phyloP scores from a whole-genome alignment of 1,284 basidiomycete genomes.

The Takashimella tepidaria region DNA sequence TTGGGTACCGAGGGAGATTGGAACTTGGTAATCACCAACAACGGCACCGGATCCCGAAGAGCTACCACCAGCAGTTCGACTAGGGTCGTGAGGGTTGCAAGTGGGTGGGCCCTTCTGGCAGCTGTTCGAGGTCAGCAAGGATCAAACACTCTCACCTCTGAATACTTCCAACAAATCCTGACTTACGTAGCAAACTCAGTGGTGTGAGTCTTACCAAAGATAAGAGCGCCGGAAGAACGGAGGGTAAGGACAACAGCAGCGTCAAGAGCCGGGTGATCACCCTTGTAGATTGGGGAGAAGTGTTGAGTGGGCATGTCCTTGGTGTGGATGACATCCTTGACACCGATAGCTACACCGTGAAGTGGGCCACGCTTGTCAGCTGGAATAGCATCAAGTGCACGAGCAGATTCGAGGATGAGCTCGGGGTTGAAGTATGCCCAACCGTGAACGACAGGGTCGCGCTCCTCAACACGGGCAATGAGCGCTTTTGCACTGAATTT shows the following conservation, averaged over 20 bases:
- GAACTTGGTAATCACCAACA: constrained; percentile 36
- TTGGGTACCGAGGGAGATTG: constrained; percentile 31
- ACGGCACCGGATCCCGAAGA: constrained; percentile 37
- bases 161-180: too few species aligned
- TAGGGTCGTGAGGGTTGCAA: constrained; percentile 30
- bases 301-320: constrained; percentile 36
- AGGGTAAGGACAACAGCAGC: constrained; percentile 22
- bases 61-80: constrained; percentile 31
- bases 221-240: constrained; percentile 29
- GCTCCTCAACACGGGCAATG: constrained; percentile 15
- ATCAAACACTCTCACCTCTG: background rate
- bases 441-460: constrained; percentile 19
- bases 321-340: constrained; percentile 34
- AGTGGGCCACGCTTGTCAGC: constrained; percentile 23
- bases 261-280: constrained; percentile 22
- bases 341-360: constrained; percentile 30
- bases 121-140: too few species aligned
- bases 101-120: constrained; percentile 21
- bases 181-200: constrained; percentile 36
- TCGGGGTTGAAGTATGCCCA: constrained; percentile 32
- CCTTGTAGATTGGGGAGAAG: constrained; percentile 26
- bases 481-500: constrained; percentile 17
- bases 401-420: constrained; percentile 20
- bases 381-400: constrained; percentile 28
- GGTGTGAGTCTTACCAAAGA: constrained; percentile 40